Evolutionary conservation across 2,329 filamentous ascomycete species (phyloP).

Genomic region (Penicillium sp.): DNA sequence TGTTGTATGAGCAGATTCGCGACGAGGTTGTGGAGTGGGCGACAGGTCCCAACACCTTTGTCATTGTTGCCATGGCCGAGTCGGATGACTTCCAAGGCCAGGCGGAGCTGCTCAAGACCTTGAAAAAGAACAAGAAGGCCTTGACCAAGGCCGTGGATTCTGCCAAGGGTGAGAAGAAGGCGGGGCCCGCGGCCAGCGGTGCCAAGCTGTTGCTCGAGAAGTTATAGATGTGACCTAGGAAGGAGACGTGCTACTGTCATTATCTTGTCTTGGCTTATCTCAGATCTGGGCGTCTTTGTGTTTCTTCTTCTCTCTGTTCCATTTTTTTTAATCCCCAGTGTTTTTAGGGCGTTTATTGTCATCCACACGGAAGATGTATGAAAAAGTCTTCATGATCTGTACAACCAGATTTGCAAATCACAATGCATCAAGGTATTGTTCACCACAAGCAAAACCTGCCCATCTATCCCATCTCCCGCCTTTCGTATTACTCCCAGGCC

Average conservation of each 20-base stretch:
- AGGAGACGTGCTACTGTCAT: too few relatives aligned
- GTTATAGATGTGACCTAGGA: slow-evolving; percentile 27
- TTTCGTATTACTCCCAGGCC: too few relatives aligned
- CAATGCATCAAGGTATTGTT: neutral
- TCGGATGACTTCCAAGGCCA: slow-evolving; percentile 62
- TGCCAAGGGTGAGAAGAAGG: slow-evolving; percentile 43
- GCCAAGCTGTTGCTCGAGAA: slow-evolving; percentile 37
- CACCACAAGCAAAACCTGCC: too few relatives aligned
- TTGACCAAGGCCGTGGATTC: slow-evolving; percentile 57
- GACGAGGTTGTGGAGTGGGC: slow-evolving; percentile 75
- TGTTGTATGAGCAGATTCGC: slow-evolving; percentile 77
- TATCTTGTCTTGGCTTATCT: too few relatives aligned
- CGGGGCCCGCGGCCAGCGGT: slow-evolving; percentile 42
- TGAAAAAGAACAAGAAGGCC: slow-evolving; percentile 67
- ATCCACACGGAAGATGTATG: neutral
- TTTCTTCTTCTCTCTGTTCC: too few relatives aligned
- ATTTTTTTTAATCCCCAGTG: too few relatives aligned
- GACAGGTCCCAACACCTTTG: slow-evolving; percentile 76
- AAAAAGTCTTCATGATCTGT: too few relatives aligned
- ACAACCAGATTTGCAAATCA: too few relatives aligned
- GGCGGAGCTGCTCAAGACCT: slow-evolving; percentile 59
- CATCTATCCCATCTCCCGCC: too few relatives aligned
- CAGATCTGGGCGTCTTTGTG: too few relatives aligned
- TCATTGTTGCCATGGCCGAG: slow-evolving; percentile 75
- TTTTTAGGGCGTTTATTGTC: too few relatives aligned